Conservation (phyloP, 176 grass and related monocot species). For the Cenchrus fungigraminus region DNA sequence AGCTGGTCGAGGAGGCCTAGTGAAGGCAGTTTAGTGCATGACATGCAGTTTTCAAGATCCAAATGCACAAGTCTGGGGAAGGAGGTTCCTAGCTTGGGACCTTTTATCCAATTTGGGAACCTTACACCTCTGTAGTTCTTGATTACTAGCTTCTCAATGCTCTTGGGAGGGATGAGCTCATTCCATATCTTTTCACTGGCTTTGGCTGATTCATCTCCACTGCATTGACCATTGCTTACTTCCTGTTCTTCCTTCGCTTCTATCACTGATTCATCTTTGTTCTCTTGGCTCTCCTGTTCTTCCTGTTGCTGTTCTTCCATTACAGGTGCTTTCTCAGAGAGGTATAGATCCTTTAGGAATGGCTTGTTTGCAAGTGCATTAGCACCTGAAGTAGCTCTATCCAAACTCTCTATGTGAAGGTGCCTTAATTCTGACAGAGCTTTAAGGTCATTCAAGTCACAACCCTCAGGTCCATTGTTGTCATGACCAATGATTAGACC, state of each 20-base stretch:
- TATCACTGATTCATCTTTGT: slow-evolving; percentile 34
- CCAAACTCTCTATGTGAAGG: slow-evolving; percentile 62
- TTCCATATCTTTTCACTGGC: slow-evolving; percentile 73
- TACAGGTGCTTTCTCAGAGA: slow-evolving; percentile 51
- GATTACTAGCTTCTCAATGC: slow-evolving; percentile 64
- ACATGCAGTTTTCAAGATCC: slow-evolving; percentile 57
- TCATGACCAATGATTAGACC: slow-evolving; percentile 73
- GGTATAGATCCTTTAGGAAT: slow-evolving; percentile 65
- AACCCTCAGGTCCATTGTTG: slow-evolving; percentile 49
- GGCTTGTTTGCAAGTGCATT: slow-evolving; percentile 61
- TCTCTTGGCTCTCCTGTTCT: slow-evolving; percentile 30
- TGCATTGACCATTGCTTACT: slow-evolving; percentile 20
- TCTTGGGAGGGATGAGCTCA: slow-evolving; percentile 63
- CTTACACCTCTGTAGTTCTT: slow-evolving; percentile 61
- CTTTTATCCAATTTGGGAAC: slow-evolving; percentile 71
- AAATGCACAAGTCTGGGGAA: slow-evolving; percentile 62
- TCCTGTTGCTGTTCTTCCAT: slow-evolving; percentile 33
- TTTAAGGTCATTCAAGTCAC: slow-evolving; percentile 68
- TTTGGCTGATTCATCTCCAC: slow-evolving; percentile 49
- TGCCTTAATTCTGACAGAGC: slow-evolving; percentile 65
- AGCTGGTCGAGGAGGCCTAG: slow-evolving; percentile 70
- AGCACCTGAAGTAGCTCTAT: slow-evolving; percentile 64
- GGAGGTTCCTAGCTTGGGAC: slow-evolving; percentile 55
- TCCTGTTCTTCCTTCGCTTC: slow-evolving; percentile 40
- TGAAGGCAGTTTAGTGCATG: slow-evolving; percentile 67